A percentile compares a stretch with the other conserved stretches of the same genome.
These are phyloP conservation scores for Triticum timopheevii DNA, from an alignment of 176 grass and related monocot species.

Conservation along the genomic window DNA sequence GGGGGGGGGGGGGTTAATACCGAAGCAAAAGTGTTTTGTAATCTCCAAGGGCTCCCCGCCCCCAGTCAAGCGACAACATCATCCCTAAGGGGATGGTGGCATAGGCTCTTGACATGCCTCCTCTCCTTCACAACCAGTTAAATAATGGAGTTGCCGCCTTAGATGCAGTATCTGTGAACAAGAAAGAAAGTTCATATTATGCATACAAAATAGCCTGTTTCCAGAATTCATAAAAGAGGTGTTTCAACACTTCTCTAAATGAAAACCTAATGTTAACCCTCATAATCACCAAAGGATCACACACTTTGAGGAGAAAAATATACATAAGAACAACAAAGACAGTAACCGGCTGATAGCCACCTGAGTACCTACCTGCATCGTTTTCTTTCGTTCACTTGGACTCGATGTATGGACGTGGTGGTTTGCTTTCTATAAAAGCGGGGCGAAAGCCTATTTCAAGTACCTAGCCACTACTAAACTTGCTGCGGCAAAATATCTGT, in stretches of 20 bases:
- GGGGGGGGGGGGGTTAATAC: too few relatives aligned
- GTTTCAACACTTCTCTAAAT: background rate
- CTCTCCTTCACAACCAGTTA: constrained; percentile 47
- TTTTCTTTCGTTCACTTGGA: too few relatives aligned
- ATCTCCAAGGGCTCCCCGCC: too few relatives aligned
- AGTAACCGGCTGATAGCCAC: background rate
- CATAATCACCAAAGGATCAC: background rate
- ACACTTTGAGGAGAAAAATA: background rate
- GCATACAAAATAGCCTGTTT: background rate
- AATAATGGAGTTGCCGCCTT: constrained; percentile 52
- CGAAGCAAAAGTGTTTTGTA: too few relatives aligned
- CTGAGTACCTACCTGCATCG: background rate
- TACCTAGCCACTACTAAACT: background rate
- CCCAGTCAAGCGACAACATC: background rate
- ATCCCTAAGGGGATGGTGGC: background rate
- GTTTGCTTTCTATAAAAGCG: too few relatives aligned
- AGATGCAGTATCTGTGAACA: constrained; percentile 69
- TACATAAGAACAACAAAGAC: background rate
- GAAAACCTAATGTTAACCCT: background rate
- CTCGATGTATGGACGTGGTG: too few relatives aligned
- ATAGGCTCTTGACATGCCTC: constrained; percentile 31
- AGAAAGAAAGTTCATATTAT: background rate
- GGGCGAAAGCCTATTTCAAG: too few relatives aligned
- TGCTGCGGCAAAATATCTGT: background rate
- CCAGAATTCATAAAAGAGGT: background rate